Percentiles rank a stretch among this genome's conserved stretches.
Evolutionary conservation across 768 basidiomycete genomes (phyloP).

Genomic region (Kwoniella dendrophila): DNA sequence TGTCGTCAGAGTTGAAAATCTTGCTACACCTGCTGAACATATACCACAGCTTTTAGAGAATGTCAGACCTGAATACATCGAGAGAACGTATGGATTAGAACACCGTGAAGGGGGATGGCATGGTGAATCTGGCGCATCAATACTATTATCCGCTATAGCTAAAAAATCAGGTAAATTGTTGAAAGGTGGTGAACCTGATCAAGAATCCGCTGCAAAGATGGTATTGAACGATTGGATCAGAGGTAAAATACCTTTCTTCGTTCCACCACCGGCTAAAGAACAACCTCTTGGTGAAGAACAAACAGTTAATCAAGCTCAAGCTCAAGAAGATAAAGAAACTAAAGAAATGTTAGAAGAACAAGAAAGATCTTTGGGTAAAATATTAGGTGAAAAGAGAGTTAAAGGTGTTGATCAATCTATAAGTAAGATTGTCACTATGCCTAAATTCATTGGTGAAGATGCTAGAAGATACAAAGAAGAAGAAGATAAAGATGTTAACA

Average conservation of each 20-base stretch:
- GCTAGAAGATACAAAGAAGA: constrained; percentile 62
- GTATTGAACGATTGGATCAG: constrained; percentile 95
- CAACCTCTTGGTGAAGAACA: constrained; percentile 23
- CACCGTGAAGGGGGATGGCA: constrained; percentile 58
- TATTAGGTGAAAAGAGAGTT: constrained; percentile 57
- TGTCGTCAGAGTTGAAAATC: constrained; percentile 91
- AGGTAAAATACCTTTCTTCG: constrained; percentile 95
- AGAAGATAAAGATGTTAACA: constrained; percentile 51
- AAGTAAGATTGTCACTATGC: constrained; percentile 84
- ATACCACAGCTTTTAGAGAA: constrained; percentile 83
- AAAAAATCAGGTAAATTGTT: constrained; percentile 87
- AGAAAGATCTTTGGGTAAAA: constrained; percentile 64
- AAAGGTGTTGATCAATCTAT: constrained; percentile 82
- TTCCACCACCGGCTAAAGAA: constrained; percentile 75
- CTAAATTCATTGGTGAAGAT: constrained; percentile 82
- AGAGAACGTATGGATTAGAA: constrained; percentile 61
- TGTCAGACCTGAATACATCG: constrained; percentile 89
- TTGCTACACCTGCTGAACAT: constrained; percentile 88
- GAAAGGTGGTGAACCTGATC: constrained; percentile 91
- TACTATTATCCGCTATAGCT: constrained; percentile 80
- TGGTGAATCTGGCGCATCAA: constrained; percentile 64
- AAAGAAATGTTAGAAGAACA: constrained; percentile 59
- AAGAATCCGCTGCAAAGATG: constrained; percentile 91
- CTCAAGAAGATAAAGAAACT: constrained; percentile 45
- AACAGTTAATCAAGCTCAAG: constrained; percentile 60